Evolutionary conservation across 192 early-diverging fungal species (phyloP).

Genomic region (Geranomyces variabilis): DNA sequence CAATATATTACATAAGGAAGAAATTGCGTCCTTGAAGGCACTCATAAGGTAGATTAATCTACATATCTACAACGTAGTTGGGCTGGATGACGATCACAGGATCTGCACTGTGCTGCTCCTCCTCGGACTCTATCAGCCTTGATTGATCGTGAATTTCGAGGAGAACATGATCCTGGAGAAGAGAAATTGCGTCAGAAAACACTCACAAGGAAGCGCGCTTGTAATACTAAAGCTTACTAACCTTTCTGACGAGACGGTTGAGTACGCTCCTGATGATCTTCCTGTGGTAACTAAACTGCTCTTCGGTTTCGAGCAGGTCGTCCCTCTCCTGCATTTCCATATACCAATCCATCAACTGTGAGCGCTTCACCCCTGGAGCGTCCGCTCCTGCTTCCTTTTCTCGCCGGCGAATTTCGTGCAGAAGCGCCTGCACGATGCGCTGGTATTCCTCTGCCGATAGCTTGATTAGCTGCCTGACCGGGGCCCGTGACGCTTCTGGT

Average conservation of each 20-base stretch:
- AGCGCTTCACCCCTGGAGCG: constrained; percentile 48
- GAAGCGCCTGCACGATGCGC: constrained; percentile 46
- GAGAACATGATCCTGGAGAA: constrained; percentile 40
- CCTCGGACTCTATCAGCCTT: constrained; percentile 19
- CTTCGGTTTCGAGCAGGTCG: constrained; percentile 62
- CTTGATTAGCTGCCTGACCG: constrained; percentile 35
- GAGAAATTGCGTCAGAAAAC: not conserved
- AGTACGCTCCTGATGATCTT: constrained; percentile 71
- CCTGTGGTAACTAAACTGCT: constrained; percentile 60
- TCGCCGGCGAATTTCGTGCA: constrained; percentile 34
- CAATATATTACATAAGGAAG: too few species aligned
- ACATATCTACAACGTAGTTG: constrained; percentile 43
- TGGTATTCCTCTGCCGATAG: constrained; percentile 54
- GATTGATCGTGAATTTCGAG: constrained; percentile 45
- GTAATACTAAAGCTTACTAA: constrained; percentile 31
- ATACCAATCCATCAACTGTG: constrained; percentile 72
- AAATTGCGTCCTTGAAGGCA: too few species aligned
- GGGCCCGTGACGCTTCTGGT: not conserved
- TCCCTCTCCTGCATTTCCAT: constrained; percentile 62
- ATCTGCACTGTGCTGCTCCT: constrained; percentile 29
- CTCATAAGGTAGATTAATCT: not conserved
- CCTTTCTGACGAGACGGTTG: constrained; percentile 66
- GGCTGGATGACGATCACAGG: constrained; percentile 55
- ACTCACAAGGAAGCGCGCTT: not conserved
- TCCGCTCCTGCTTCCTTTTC: constrained; percentile 18